These are phyloP conservation scores for Chrysoporthe cubensis DNA, from an alignment of 2,329 filamentous ascomycete species.

Conservation along the genomic window DNA sequence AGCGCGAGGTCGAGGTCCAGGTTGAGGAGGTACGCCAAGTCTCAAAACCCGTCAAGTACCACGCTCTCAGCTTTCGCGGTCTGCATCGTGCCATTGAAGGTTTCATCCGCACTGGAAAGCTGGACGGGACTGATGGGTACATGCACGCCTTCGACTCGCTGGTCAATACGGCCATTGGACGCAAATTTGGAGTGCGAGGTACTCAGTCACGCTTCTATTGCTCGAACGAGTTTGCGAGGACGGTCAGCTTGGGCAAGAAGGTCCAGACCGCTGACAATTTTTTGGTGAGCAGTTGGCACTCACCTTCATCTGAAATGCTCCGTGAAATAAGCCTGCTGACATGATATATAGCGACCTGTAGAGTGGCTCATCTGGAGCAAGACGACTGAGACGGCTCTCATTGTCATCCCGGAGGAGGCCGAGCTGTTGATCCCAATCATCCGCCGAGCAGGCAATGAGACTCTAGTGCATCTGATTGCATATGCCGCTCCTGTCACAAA, in stretches of 20 bases:
- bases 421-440: conserved; percentile 56
- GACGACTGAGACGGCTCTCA: conserved; percentile 50
- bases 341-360: conserved; percentile 49
- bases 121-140: conserved; percentile 43
- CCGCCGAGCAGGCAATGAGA: conserved; percentile 21
- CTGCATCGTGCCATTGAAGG: conserved; percentile 51
- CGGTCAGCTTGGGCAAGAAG: conserved; percentile 39
- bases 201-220: conserved; percentile 39
- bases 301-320: too few relatives aligned
- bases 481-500: conserved; percentile 66
- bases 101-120: conserved; percentile 50
- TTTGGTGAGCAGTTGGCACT: conserved; percentile 26
- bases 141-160: conserved; percentile 49
- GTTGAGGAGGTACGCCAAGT: conserved; percentile 60
- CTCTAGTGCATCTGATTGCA: conserved; percentile 50
- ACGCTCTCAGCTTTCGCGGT: conserved; percentile 46
- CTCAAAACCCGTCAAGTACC: conserved; percentile 49
- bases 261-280: conserved; percentile 40
- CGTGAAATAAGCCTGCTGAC: conserved; percentile 14
- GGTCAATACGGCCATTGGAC: conserved; percentile 39
- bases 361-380: conserved; percentile 66
- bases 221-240: conserved; percentile 52
- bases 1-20: conserved; percentile 63
- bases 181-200: conserved; percentile 37
- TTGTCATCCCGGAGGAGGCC: conserved; percentile 67